A percentile compares a stretch with the other conserved stretches of the same genome.
Conservation (phyloP, 2,329 filamentous ascomycete species). For the Colletotrichum eleusines region DNA sequence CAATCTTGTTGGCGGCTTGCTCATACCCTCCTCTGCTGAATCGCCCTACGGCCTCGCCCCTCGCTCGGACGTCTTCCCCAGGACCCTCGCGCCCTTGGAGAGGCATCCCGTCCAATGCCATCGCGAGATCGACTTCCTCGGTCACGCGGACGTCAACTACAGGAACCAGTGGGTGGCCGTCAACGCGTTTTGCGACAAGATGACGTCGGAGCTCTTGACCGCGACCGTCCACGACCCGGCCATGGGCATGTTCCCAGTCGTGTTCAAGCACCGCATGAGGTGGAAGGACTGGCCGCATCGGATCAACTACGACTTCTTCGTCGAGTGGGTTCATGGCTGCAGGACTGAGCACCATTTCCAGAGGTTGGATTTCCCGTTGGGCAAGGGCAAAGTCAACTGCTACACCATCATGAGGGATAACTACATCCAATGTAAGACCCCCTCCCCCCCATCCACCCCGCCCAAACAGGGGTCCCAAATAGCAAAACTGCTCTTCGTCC, state of each 20-base stretch:
- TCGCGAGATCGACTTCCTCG: slow-evolving; percentile 7
- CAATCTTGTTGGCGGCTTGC: not conserved
- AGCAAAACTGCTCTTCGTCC: no score
- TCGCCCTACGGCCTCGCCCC: not conserved
- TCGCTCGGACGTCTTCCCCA: not conserved
- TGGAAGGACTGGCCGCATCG: not conserved
- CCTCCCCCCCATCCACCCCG: rapidly evolving
- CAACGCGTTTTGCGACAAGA: not conserved
- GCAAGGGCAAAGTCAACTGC: not conserved
- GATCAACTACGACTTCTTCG: slow-evolving; percentile 22
- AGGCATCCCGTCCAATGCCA: slow-evolving; percentile 1
- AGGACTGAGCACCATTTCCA: not conserved
- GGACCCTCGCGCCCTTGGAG: not conserved
- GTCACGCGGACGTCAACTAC: not conserved
- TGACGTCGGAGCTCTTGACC: not conserved
- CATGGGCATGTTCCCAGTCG: not conserved
- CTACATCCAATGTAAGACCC: not conserved
- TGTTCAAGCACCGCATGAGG: not conserved
- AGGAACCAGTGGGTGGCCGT: not conserved
- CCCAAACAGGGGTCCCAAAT: no score
- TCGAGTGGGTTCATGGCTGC: slow-evolving; percentile 9
- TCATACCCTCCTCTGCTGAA: not conserved
- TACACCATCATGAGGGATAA: slow-evolving; percentile 4
- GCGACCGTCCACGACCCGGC: slow-evolving; percentile 2
- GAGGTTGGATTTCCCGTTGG: not conserved